phyloP scores from a whole-genome alignment of 768 basidiomycete species.

The Paxillus rubicundulus region DNA sequence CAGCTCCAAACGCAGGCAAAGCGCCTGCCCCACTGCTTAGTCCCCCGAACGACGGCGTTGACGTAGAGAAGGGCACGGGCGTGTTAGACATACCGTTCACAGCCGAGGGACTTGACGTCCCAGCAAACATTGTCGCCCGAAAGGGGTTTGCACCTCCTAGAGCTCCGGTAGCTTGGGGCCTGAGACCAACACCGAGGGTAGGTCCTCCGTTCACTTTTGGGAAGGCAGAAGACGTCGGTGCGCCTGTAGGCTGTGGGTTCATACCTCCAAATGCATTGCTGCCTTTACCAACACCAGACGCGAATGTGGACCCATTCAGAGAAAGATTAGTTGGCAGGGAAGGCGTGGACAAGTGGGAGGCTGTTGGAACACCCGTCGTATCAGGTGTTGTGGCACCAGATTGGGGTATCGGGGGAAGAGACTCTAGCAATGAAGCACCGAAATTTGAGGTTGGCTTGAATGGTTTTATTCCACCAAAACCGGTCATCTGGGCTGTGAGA shows the following conservation, averaged over 20 bases:
- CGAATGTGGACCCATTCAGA: conserved; percentile 9
- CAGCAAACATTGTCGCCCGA: conserved; percentile 56
- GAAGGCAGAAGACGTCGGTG: background rate
- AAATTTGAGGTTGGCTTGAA: conserved; percentile 85
- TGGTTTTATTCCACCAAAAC: conserved; percentile 63
- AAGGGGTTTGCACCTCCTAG: conserved; percentile 59
- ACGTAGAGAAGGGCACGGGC: conserved; percentile 20
- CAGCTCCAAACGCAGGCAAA: conserved; percentile 10
- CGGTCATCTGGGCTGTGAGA: conserved; percentile 46
- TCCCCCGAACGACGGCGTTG: conserved; percentile 25
- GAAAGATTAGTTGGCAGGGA: conserved; percentile 23
- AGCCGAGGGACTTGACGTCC: conserved; percentile 23
- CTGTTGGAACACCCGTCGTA: conserved; percentile 9
- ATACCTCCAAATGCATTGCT: conserved; percentile 27
- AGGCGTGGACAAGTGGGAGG: conserved; percentile 17
- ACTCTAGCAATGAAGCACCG: conserved; percentile 70
- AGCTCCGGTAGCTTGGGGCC: conserved; percentile 61
- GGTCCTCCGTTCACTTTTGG: conserved; percentile 16
- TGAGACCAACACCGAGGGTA: conserved; percentile 44
- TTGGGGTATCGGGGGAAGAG: conserved; percentile 70
- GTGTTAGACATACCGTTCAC: conserved; percentile 2
- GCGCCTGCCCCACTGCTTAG: conserved; percentile 11
- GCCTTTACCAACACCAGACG: conserved; percentile 14
- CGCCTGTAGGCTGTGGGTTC: conserved; percentile 36
- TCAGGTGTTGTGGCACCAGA: conserved; percentile 51